Base-by-base conservation (phyloP, 441 rosid genomes). In the Populus trichocarpa region DNA sequence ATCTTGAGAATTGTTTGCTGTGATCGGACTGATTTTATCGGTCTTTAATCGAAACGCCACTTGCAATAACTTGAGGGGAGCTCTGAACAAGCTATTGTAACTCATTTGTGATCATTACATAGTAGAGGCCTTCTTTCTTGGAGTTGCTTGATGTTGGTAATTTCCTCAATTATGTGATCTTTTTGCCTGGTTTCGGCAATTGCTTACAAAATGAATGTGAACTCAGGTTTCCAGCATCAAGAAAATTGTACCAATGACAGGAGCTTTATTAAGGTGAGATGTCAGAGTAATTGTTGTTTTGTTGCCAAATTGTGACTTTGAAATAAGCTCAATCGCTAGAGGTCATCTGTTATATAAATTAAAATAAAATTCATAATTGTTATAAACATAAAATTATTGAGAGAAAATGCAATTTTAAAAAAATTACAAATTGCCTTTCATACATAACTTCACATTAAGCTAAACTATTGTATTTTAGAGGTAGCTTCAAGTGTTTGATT, bases 231-330 rank as follows among this genome's bases (percentile, higher is more conserved):
- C 78, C 82, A 79, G 82, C 88, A 83, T 80, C 78, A 38, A 18
- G 81, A 83, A 72, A 83, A 81, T 75, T 76, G 73, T 73, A 50
- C 83, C 25, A 69, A 71, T 59, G 86, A 81, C 75, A 89, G 83
- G 76, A 70, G 80, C 46, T 71, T 84, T 78, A 80, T 93, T 72
- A 95, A 95, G 97, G 97, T 95, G 89, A 82, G 71, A 75, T 26
- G 5, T 46, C 32, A 30, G 32, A 30, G 0, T 30, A 38, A 73
- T 80, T 68, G 33, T 70, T 81, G 72, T 69, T 74, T 74, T 65
- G 33, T 35, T 63, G 67, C 57, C 63, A 65, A 78, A 68, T 63
- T 69, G 72, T 76, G 68, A 78, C 73, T 75, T 70, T 25, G 18
- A 13, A 35, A 67, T 3, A 70, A 69, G 38, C 72, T 79, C 25